These are phyloP conservation scores for Trichosporon sp. DNA, from an alignment of 1,284 basidiomycete species.

Conservation along the genomic window DNA sequence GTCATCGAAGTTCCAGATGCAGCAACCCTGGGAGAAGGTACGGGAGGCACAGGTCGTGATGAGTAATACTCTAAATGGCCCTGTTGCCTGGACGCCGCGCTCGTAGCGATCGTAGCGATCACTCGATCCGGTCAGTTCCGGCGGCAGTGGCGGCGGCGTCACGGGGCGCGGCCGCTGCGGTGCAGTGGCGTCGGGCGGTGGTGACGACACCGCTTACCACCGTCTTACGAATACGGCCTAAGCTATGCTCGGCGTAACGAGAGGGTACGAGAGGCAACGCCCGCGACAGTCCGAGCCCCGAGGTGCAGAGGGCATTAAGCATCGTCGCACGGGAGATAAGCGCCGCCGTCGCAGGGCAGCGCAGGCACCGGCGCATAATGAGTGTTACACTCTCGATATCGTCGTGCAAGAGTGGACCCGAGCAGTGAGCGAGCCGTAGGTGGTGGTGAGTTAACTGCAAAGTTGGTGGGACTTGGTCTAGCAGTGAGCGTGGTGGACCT, in stretches of 20 bases:
- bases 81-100: neutral
- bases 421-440: neutral
- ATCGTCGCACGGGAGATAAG: neutral
- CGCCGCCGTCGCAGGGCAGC: neutral
- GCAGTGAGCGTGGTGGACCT: neutral
- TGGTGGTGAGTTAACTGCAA: slow-evolving; percentile 6
- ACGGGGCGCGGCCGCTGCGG: too few species aligned
- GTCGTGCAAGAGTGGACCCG: neutral
- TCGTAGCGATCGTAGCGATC: neutral
- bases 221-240: neutral
- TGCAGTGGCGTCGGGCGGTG: neutral
- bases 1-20: neutral
- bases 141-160: neutral
- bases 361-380: neutral
- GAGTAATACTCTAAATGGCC: neutral
- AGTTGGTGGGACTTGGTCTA: slow-evolving; percentile 1
- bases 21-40: neutral
- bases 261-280: neutral
- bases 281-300: too few species aligned
- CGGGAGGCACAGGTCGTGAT: neutral
- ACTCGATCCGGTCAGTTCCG: neutral
- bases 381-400: neutral
- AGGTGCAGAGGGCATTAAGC: neutral
- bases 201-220: neutral
- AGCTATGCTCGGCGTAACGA: neutral